Conservation (phyloP, 192 early-diverging fungal genomes). For the Diversispora epigaea region DNA sequence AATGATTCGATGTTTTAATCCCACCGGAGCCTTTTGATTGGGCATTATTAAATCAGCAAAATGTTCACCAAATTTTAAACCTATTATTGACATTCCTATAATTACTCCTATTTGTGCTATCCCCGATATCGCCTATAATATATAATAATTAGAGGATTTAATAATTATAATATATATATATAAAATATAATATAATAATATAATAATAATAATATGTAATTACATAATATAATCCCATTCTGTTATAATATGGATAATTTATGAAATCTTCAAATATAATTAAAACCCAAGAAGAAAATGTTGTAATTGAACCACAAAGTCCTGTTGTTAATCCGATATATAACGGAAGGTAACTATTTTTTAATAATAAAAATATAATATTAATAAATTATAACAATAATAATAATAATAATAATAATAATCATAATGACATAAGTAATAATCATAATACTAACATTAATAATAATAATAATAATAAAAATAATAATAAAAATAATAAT, state of each 20-base stretch:
- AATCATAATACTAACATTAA: too few relatives aligned
- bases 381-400: not conserved
- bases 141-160: conserved; percentile 31
- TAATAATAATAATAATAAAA: not conserved
- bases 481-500: not conserved
- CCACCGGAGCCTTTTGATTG: not conserved
- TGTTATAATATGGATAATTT: conserved; percentile 34
- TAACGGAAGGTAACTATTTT: conserved; percentile 41
- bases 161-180: not conserved
- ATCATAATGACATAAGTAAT: too few relatives aligned
- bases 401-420: not conserved
- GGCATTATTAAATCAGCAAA: conserved; percentile 36
- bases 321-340: conserved; percentile 64
- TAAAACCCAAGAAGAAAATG: conserved; percentile 78
- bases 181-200: not conserved
- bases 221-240: conserved; percentile 45
- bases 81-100: conserved; percentile 47
- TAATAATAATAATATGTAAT: not conserved
- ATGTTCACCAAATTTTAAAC: conserved; percentile 50
- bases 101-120: conserved; percentile 49
- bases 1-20: not conserved
- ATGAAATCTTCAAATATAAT: conserved; percentile 50
- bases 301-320: conserved; percentile 80
- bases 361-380: not conserved
- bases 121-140: conserved; percentile 21